Conservation (phyloP, 306 rosid species). For the Cyclanthera cordifolia region DNA sequence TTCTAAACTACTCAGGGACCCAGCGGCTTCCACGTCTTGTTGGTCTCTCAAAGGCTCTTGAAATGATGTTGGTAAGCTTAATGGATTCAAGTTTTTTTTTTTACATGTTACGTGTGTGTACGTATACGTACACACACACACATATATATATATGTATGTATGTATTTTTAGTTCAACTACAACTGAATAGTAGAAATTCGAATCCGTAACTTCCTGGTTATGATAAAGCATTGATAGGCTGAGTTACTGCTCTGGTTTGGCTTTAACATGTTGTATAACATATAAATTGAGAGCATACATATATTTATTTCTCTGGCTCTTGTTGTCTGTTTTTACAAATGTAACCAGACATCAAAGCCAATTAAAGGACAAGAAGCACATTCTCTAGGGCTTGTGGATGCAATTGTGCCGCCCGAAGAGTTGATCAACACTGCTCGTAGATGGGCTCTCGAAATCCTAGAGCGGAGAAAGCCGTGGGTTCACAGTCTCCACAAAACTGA, state of each 20-base stretch:
- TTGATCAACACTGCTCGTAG: slow-evolving; percentile 63
- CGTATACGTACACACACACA: too few relatives aligned
- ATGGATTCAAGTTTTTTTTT: background rate
- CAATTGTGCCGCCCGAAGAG: slow-evolving; percentile 48
- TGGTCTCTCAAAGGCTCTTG: slow-evolving; percentile 83
- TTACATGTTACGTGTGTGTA: too few relatives aligned
- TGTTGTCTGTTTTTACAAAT: too few relatives aligned
- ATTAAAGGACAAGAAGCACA: slow-evolving; percentile 76
- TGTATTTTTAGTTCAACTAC: too few relatives aligned
- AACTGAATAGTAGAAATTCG: too few relatives aligned
- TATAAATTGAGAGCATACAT: background rate
- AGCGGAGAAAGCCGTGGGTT: slow-evolving; percentile 64
- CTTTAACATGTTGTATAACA: background rate
- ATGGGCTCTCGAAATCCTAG: slow-evolving; percentile 77
- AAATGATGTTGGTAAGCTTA: slow-evolving; percentile 71
- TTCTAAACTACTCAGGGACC: slow-evolving; percentile 52
- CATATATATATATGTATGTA: too few relatives aligned
- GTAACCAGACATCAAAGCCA: slow-evolving; percentile 60
- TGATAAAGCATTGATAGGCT: too few relatives aligned
- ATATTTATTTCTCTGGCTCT: background rate
- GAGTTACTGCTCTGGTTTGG: too few relatives aligned
- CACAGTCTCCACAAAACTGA: slow-evolving; percentile 71
- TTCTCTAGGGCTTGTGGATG: slow-evolving; percentile 81
- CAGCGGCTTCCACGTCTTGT: slow-evolving; percentile 98
- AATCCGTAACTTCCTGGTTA: too few relatives aligned